Percentiles rank a stretch among this genome's conserved stretches.
Conservation (phyloP, 73 alveolate genomes). For the Tetrahymena thermophila region DNA sequence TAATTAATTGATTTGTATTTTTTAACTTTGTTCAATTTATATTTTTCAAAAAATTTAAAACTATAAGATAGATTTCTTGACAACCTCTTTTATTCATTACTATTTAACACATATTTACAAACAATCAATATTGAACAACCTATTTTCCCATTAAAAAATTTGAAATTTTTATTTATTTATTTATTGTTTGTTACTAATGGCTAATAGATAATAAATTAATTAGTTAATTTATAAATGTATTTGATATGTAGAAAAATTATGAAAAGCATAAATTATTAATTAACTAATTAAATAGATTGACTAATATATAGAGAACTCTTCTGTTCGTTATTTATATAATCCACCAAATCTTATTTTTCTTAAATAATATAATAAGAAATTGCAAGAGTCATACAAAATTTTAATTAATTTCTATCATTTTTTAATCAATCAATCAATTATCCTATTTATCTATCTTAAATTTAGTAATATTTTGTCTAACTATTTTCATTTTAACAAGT, state of each 20-base stretch:
- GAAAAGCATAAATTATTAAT: too few species aligned
- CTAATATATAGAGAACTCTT: too few species aligned
- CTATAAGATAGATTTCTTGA: not conserved
- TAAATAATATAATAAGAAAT: too few species aligned
- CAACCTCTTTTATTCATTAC: not conserved
- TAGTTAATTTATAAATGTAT: not conserved
- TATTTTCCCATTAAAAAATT: not conserved
- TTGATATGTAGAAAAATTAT: not conserved
- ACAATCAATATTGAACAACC: not conserved
- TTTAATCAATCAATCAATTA: too few species aligned
- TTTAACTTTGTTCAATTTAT: not conserved
- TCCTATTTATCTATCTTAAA: not conserved
- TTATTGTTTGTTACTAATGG: not conserved
- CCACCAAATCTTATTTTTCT: not conserved
- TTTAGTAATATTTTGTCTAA: not conserved
- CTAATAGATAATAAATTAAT: not conserved
- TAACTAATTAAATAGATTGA: too few species aligned
- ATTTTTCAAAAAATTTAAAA: not conserved
- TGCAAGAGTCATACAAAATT: not conserved
- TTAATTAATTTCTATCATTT: not conserved
- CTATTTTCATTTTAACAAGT: not conserved
- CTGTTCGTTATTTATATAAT: not conserved
- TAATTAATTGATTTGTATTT: not conserved
- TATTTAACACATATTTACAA: not conserved
- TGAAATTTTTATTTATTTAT: not conserved